These are phyloP conservation scores for Linderina pennispora DNA, from an alignment of 192 early-diverging fungal species.

Conservation along the genomic window DNA sequence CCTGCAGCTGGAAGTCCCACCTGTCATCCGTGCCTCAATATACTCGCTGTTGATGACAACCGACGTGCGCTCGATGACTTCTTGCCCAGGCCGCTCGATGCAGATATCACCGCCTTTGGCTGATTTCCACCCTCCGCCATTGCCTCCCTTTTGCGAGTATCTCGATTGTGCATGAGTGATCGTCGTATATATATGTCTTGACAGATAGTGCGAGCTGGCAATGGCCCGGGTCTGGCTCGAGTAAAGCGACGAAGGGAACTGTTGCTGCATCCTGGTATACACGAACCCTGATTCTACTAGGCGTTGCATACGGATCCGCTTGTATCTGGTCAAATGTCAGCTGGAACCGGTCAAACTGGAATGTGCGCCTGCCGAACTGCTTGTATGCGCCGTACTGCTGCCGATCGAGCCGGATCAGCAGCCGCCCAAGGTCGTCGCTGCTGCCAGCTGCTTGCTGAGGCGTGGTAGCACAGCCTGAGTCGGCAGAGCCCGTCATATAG, in stretches of 20 bases:
- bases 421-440: neutral
- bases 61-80: constrained; percentile 49
- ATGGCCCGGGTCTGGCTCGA: constrained; percentile 17
- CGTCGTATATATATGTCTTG: constrained; percentile 11
- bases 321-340: constrained; percentile 37
- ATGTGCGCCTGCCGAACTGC: constrained; percentile 18
- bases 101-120: constrained; percentile 31
- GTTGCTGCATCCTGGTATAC: constrained; percentile 24
- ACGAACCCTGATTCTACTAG: constrained; percentile 40
- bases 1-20: constrained; percentile 46
- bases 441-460: neutral
- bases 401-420: constrained; percentile 18
- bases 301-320: constrained; percentile 50
- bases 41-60: constrained; percentile 13
- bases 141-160: neutral
- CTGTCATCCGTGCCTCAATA: constrained; percentile 45
- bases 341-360: constrained; percentile 14
- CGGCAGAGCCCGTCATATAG: too few species aligned
- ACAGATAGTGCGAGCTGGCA: constrained; percentile 44
- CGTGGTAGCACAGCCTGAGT: too few species aligned
- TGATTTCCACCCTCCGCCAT: constrained; percentile 14
- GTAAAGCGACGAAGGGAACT: constrained; percentile 24
- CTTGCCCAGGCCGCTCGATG: constrained; percentile 48
- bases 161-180: constrained; percentile 1
- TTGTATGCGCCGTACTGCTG: constrained; percentile 31